These are phyloP conservation scores for Ophiognomonia clavigignenti-juglandacearum DNA, from an alignment of 2,329 filamentous ascomycete genomes.

Conservation along the genomic window DNA sequence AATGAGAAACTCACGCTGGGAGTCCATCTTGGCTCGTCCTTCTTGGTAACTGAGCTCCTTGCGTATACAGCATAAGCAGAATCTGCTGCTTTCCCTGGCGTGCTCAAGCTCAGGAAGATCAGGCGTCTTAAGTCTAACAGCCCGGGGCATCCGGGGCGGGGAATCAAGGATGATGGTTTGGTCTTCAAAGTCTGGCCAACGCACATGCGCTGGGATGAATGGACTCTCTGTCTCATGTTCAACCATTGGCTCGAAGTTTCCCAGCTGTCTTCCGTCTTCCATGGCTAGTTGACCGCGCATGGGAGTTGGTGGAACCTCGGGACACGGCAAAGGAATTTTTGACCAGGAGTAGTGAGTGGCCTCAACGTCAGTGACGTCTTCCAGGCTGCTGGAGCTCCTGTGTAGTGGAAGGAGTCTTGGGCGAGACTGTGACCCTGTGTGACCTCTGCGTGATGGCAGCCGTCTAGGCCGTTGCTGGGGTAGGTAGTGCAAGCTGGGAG, in stretches of 20 bases:
- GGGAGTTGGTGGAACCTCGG: background rate
- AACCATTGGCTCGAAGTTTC: no score
- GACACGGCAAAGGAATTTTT: background rate
- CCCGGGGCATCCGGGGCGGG: constrained; percentile 8
- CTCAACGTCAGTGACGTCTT: constrained; percentile 8
- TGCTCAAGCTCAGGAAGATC: constrained; percentile 14
- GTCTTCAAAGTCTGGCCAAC: background rate
- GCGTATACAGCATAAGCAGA: constrained; percentile 10
- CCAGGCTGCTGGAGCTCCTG: background rate
- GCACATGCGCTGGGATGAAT: background rate
- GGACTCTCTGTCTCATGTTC: background rate
- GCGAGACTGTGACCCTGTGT: background rate
- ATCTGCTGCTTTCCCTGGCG: background rate
- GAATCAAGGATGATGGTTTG: background rate
- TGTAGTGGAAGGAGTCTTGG: background rate
- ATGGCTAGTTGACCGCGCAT: background rate
- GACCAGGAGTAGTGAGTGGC: constrained; percentile 3
- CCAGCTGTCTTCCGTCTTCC: background rate
- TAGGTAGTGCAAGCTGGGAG: background rate
- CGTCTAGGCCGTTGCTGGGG: background rate
- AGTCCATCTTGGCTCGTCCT: constrained; percentile 13
- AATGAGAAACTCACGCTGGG: constrained; percentile 10
- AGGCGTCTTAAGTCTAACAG: constrained; percentile 10
- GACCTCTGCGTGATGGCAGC: background rate
- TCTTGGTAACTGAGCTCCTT: constrained; percentile 2